phyloP scores from a whole-genome alignment of 371 early-diverging fungal genomes.

The Mortierella sp. region DNA sequence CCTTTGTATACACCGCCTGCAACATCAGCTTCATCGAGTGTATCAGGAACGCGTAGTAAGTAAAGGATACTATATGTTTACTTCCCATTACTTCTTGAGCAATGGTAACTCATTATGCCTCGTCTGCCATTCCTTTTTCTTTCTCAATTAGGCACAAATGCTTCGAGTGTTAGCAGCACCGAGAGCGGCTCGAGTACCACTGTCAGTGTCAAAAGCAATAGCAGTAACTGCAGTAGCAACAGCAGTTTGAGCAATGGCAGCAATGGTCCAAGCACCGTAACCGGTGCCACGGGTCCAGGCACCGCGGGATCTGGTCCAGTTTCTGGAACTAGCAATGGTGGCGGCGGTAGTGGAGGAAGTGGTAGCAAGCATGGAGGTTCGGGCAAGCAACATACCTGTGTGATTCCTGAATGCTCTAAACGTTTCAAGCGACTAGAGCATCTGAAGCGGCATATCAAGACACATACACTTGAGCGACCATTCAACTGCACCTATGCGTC shows the following conservation, averaged over 20 bases:
- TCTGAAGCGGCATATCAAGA: slow-evolving; percentile 79
- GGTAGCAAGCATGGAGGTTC: slow-evolving; percentile 55
- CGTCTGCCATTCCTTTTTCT: not conserved
- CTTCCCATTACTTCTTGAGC: too few relatives aligned
- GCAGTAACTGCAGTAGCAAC: not conserved
- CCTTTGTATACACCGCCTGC: slow-evolving; percentile 27
- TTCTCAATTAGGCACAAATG: not conserved
- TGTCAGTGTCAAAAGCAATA: not conserved
- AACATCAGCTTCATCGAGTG: slow-evolving; percentile 17
- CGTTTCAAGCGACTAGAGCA: slow-evolving; percentile 82
- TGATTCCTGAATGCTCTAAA: slow-evolving; percentile 69
- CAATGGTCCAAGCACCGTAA: too few relatives aligned
- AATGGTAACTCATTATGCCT: too few relatives aligned
- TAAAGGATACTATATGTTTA: too few relatives aligned
- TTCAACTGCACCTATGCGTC: slow-evolving; percentile 69
- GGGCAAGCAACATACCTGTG: slow-evolving; percentile 62
- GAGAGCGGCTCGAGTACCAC: slow-evolving; percentile 1
- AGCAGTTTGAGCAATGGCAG: too few relatives aligned
- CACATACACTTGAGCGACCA: slow-evolving; percentile 75
- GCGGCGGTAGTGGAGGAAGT: slow-evolving; percentile 1
- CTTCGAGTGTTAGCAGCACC: not conserved
- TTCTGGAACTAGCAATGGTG: too few relatives aligned
- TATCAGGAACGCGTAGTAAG: slow-evolving; percentile 34
- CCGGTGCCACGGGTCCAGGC: too few relatives aligned
- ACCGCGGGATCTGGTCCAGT: too few relatives aligned